A percentile compares a stretch with the other conserved stretches of the same genome.
These are phyloP conservation scores for Albugo laibachii DNA, from an alignment of 352 stramenopile genomes.

Conservation along the genomic window DNA sequence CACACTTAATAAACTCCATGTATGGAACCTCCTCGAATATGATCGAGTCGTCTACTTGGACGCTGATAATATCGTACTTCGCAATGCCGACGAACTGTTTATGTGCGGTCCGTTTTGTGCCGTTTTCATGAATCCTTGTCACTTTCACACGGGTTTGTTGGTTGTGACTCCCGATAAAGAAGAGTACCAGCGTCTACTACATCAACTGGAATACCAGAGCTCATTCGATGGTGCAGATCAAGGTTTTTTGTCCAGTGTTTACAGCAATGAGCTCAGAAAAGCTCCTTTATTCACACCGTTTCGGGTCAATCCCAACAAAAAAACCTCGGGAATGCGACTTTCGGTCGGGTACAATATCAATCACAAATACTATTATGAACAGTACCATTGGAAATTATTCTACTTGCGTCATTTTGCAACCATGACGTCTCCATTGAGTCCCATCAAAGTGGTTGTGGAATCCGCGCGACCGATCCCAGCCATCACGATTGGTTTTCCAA, in stretches of 20 bases:
- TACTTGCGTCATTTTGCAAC: conserved; percentile 68
- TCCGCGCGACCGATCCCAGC: conserved; percentile 55
- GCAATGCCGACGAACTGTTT: conserved; percentile 79
- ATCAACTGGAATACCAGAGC: conserved; percentile 32
- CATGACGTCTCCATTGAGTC: conserved; percentile 73
- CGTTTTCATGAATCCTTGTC: conserved; percentile 82
- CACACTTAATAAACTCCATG: conserved; percentile 80
- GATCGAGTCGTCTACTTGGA: conserved; percentile 82
- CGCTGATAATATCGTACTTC: conserved; percentile 79
- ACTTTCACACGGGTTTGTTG: conserved; percentile 77
- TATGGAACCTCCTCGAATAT: conserved; percentile 82
- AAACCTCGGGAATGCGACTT: conserved; percentile 50
- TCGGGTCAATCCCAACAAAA: conserved; percentile 13
- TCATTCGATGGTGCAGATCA: conserved; percentile 71
- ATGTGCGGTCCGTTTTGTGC: conserved; percentile 71
- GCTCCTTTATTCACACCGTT: conserved; percentile 51
- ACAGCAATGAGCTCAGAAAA: conserved; percentile 53
- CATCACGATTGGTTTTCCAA: conserved; percentile 68
- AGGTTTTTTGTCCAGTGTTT: conserved; percentile 74
- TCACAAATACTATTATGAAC: conserved; percentile 81
- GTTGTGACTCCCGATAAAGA: conserved; percentile 53
- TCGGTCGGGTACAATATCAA: conserved; percentile 82
- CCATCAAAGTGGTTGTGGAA: conserved; percentile 69
- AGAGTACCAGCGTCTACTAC: conserved; percentile 54
- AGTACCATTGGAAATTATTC: conserved; percentile 80